A percentile compares a stretch with the other conserved stretches of the same genome.
phyloP scores from a whole-genome alignment of 106 monocot genomes.

The Posidonia australis region DNA sequence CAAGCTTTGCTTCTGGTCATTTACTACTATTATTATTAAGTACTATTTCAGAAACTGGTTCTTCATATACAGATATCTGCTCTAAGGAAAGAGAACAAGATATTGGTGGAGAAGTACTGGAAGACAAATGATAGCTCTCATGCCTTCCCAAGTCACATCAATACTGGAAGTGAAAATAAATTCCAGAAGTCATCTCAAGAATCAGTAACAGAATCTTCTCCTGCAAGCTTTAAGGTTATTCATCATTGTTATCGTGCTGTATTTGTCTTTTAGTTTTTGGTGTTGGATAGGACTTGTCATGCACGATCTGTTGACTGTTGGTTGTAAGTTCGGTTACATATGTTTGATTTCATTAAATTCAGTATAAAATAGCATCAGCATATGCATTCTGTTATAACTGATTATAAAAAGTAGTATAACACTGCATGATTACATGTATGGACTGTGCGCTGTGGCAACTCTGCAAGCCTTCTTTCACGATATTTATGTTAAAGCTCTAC shows the following conservation, averaged over 20 bases:
- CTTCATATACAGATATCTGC: conserved; percentile 5
- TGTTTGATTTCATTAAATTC: too few relatives aligned
- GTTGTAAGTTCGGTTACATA: too few relatives aligned
- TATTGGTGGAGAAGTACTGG: neutral
- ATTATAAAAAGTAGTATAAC: neutral
- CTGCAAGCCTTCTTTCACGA: neutral
- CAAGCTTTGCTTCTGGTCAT: too few relatives aligned
- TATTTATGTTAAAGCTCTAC: neutral
- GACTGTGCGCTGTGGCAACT: neutral
- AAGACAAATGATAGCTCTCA: neutral
- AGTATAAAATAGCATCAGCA: too few relatives aligned
- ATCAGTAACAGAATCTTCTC: neutral
- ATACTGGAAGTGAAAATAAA: neutral
- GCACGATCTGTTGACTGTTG: too few relatives aligned
- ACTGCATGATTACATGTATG: neutral
- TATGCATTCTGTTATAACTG: too few relatives aligned
- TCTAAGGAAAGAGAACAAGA: neutral
- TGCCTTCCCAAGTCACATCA: neutral
- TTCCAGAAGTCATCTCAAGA: neutral
- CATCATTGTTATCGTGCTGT: neutral
- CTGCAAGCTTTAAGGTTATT: conserved; percentile 1
- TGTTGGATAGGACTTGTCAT: neutral
- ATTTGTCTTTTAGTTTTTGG: neutral
- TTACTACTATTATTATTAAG: too few relatives aligned
- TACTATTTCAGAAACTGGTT: neutral